Percentiles rank a stretch among this genome's conserved stretches.
Evolutionary conservation across 768 basidiomycete genomes (phyloP).

Genomic region (Termitomyces sp.): DNA sequence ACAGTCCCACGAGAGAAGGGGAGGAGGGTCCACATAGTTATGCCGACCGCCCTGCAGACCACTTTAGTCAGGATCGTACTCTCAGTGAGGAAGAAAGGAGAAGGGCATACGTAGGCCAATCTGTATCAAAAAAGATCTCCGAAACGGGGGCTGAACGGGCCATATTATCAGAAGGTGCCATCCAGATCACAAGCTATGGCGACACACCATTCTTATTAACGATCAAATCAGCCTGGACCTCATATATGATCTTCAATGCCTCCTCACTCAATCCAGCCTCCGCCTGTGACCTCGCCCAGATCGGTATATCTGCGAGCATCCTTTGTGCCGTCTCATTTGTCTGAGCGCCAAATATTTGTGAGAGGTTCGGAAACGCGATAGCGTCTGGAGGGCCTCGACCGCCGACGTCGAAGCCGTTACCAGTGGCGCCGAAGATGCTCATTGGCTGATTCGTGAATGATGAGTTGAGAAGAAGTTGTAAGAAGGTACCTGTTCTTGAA

Average conservation of each 20-base stretch:
- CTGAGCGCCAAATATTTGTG: slow-evolving; percentile 39
- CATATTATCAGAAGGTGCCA: not conserved
- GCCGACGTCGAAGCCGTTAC: slow-evolving; percentile 37
- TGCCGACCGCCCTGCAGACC: slow-evolving; percentile 36
- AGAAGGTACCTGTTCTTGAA: slow-evolving; percentile 47
- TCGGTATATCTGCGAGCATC: slow-evolving; percentile 34
- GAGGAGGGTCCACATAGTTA: slow-evolving; percentile 51
- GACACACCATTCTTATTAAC: slow-evolving; percentile 42
- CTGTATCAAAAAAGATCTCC: slow-evolving; percentile 45
- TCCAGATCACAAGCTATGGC: slow-evolving; percentile 16
- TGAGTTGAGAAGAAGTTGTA: not conserved
- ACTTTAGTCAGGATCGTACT: not conserved
- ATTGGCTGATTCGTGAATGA: slow-evolving; percentile 28
- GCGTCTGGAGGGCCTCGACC: slow-evolving; percentile 44
- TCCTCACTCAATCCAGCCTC: slow-evolving; percentile 33
- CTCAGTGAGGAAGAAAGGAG: not conserved
- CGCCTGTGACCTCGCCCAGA: slow-evolving; percentile 45
- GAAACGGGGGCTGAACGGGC: slow-evolving; percentile 37
- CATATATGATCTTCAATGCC: slow-evolving; percentile 40
- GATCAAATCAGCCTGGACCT: slow-evolving; percentile 46
- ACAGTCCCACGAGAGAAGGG: slow-evolving; percentile 55
- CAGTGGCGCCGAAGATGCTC: slow-evolving; percentile 36
- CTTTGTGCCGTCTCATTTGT: slow-evolving; percentile 29
- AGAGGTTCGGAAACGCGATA: slow-evolving; percentile 51
- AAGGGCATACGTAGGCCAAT: slow-evolving; percentile 38